Evolutionary conservation across 768 basidiomycete genomes (phyloP).

Genomic region (Rhizopogon vulgaris): DNA sequence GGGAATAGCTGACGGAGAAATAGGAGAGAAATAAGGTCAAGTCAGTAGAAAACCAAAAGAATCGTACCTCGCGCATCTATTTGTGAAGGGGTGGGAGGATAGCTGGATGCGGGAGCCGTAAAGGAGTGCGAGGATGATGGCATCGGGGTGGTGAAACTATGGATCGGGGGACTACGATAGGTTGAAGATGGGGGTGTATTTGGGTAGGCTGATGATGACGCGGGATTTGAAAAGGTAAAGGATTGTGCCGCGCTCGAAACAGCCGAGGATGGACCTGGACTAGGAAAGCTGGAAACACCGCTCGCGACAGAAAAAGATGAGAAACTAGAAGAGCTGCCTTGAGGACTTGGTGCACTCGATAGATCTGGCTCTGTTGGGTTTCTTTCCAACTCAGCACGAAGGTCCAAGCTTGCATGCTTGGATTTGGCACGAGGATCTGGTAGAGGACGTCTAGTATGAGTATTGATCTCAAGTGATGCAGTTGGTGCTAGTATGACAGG

Average conservation of each 20-base stretch:
- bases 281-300: not conserved
- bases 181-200: not conserved
- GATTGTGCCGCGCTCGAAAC: not conserved
- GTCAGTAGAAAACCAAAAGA: not conserved
- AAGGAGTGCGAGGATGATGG: not conserved
- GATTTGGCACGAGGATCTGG: conserved; percentile 6
- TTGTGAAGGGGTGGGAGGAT: not conserved
- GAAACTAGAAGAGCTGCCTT: not conserved
- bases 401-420: conserved; percentile 21
- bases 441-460: conserved; percentile 6
- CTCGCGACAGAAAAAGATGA: not conserved
- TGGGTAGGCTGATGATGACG: not conserved
- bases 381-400: conserved; percentile 3
- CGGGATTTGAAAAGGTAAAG: not conserved
- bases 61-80: not conserved
- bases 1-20: not conserved
- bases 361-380: not conserved
- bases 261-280: not conserved
- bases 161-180: not conserved
- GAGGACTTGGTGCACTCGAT: not conserved
- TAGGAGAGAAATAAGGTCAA: not conserved
- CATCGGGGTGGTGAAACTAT: not conserved
- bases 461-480: conserved; percentile 11
- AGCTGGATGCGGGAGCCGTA: not conserved
- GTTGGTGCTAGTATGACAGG: conserved; percentile 21